These are phyloP conservation scores for Penicillium sp. DNA, from an alignment of 2,329 filamentous ascomycete genomes.

Conservation along the genomic window DNA sequence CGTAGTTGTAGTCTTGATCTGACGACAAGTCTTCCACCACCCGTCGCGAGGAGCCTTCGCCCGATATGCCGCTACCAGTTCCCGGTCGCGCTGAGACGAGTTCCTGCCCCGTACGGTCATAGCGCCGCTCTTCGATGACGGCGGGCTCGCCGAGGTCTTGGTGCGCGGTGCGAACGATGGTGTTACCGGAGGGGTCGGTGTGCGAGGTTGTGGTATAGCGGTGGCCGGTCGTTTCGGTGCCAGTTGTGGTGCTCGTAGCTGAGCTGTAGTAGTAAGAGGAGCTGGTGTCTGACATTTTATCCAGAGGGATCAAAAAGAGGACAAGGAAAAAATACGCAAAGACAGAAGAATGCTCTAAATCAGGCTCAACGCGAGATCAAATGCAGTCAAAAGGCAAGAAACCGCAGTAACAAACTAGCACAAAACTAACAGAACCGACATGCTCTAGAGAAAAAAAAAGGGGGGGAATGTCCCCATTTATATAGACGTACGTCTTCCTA, in stretches of 20 bases:
- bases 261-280: conserved; percentile 33
- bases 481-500: conserved; percentile 3
- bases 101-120: conserved; percentile 31
- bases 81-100: conserved; percentile 14
- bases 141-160: conserved; percentile 33
- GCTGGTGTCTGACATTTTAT: conserved; percentile 18
- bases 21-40: conserved; percentile 24
- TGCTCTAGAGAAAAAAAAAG: not conserved
- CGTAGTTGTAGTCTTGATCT: conserved; percentile 10
- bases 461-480: not conserved
- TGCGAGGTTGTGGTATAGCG: conserved; percentile 30
- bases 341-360: not conserved
- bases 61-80: conserved; percentile 17
- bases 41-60: conserved; percentile 19
- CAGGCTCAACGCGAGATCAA: not conserved
- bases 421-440: not conserved
- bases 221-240: conserved; percentile 26
- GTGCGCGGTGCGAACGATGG: conserved; percentile 29
- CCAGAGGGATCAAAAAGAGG: not conserved
- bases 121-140: conserved; percentile 31
- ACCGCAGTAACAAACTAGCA: not conserved
- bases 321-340: not conserved
- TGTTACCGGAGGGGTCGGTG: conserved; percentile 30
- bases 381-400: not conserved
- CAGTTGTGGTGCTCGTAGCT: conserved; percentile 24